These are phyloP conservation scores for Hibiscus trionum DNA, from an alignment of 345 rosid genomes.

Conservation along the genomic window DNA sequence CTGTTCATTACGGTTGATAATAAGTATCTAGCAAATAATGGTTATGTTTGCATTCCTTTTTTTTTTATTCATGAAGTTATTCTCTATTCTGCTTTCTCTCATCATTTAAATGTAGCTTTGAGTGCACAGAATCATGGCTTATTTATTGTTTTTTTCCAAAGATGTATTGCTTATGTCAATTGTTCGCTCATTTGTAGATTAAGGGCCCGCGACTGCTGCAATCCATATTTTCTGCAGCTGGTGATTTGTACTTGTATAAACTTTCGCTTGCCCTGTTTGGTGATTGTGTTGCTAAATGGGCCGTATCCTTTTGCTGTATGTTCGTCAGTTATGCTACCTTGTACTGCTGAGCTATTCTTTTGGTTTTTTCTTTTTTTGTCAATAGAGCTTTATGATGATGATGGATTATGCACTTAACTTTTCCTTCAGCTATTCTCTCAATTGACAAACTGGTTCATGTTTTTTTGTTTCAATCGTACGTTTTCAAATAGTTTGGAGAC, in stretches of 20 bases:
- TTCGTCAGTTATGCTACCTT: neutral
- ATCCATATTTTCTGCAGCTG: constrained; percentile 76
- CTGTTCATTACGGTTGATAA: too few species aligned
- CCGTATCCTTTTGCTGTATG: constrained; percentile 61
- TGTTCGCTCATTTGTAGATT: constrained; percentile 33
- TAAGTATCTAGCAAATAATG: too few species aligned
- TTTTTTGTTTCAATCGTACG: constrained; percentile 86
- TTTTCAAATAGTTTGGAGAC: constrained; percentile 90
- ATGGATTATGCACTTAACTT: constrained; percentile 39
- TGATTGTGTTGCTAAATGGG: constrained; percentile 52
- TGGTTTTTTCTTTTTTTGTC: too few species aligned
- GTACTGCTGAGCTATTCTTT: neutral
- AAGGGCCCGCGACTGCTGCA: constrained; percentile 72
- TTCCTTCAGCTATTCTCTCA: constrained; percentile 53
- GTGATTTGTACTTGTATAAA: constrained; percentile 78
- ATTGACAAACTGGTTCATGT: constrained; percentile 78
- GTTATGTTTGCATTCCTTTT: too few species aligned
- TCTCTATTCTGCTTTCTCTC: too few species aligned
- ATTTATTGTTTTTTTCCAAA: too few species aligned
- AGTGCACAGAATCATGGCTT: too few species aligned
- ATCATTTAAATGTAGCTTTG: too few species aligned
- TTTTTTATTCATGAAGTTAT: too few species aligned
- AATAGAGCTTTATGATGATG: neutral
- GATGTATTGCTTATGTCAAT: neutral
- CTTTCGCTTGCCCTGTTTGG: constrained; percentile 53